Evolutionary conservation across 805 yeast species (phyloP).

Genomic region (Candida tammaniensis): DNA sequence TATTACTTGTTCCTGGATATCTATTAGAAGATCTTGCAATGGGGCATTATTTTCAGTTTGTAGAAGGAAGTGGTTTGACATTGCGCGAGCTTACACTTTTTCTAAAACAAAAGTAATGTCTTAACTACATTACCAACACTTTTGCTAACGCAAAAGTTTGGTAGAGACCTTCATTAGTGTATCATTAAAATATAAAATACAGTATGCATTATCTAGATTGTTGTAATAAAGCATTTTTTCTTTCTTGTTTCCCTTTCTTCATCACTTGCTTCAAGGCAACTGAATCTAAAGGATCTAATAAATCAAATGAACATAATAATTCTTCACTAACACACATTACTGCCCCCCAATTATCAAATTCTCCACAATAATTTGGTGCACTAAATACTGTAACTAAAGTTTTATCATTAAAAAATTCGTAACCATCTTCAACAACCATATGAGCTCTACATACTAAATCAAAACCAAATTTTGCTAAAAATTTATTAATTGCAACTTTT

Average conservation of each 20-base stretch:
- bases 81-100: background rate
- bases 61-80: constrained; percentile 14
- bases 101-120: constrained; percentile 1
- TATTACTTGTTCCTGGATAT: constrained; percentile 13
- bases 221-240: constrained; percentile 51
- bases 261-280: constrained; percentile 91
- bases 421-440: constrained; percentile 89
- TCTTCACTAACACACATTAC: constrained; percentile 97
- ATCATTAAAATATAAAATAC: constrained; percentile 6
- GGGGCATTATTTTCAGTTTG: constrained; percentile 33
- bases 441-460: constrained; percentile 84
- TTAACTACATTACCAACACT: background rate
- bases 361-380: constrained; percentile 85
- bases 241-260: constrained; percentile 88
- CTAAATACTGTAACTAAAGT: constrained; percentile 75
- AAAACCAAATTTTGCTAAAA: constrained; percentile 68
- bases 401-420: constrained; percentile 75
- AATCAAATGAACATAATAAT: constrained; percentile 86
- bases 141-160: background rate
- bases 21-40: constrained; percentile 20
- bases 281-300: constrained; percentile 90
- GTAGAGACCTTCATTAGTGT: background rate
- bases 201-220: constrained; percentile 3
- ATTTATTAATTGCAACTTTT: constrained; percentile 76
- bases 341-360: constrained; percentile 83